These are phyloP conservation scores for Elaeis guineensis DNA, from an alignment of 176 grass and related monocot species.

Conservation along the genomic window DNA sequence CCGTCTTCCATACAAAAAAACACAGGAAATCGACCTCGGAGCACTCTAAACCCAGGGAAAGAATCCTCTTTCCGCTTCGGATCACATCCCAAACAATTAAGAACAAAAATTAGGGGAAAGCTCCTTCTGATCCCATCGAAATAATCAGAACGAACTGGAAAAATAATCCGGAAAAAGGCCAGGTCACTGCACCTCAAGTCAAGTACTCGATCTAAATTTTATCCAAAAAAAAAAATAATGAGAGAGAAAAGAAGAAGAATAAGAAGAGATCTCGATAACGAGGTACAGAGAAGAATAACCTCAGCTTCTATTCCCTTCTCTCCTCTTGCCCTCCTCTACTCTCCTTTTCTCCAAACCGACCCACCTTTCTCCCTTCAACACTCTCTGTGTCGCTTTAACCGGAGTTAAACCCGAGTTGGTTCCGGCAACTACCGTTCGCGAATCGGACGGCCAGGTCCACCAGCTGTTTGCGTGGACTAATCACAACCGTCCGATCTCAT, in stretches of 20 bases:
- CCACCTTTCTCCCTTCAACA: too few relatives aligned
- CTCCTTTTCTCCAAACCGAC: neutral
- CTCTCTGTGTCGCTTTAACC: neutral
- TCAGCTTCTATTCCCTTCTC: too few relatives aligned
- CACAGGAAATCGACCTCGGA: neutral
- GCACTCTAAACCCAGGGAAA: too few relatives aligned
- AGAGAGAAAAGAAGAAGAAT: neutral
- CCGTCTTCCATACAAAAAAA: neutral
- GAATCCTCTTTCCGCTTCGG: neutral
- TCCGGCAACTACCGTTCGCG: neutral
- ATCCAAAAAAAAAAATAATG: too few relatives aligned
- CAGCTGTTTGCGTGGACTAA: neutral
- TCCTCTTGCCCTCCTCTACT: neutral
- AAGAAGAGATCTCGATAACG: neutral
- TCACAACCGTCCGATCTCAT: neutral
- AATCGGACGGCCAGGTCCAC: neutral
- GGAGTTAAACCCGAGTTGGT: neutral
- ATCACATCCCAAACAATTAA: neutral
- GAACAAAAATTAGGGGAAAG: slow-evolving; percentile 1
- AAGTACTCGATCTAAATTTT: too few relatives aligned
- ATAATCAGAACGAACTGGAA: neutral
- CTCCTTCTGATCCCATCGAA: neutral
- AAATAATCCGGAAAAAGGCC: neutral
- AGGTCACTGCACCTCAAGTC: neutral
- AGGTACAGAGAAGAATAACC: neutral